phyloP scores from a whole-genome alignment of 768 basidiomycete species.

The Lactifluus echinatus region DNA sequence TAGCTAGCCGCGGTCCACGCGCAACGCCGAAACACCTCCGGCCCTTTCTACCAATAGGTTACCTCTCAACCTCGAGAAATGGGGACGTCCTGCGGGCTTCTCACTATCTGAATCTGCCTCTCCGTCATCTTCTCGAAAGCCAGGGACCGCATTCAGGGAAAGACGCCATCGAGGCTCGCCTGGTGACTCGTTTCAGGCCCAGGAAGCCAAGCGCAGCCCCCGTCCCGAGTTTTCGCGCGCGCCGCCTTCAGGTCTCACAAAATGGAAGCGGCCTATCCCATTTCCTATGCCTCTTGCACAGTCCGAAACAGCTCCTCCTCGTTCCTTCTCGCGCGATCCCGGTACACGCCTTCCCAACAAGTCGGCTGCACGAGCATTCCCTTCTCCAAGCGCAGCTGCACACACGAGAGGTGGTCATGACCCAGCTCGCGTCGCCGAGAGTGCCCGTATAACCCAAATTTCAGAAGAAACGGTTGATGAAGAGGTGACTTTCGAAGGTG shows the following conservation, averaged over 20 bases:
- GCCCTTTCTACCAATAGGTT: background rate
- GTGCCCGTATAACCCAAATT: background rate
- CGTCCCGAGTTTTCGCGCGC: background rate
- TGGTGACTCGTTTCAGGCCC: background rate
- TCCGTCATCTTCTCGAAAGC: background rate
- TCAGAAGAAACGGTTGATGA: background rate
- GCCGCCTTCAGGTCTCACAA: background rate
- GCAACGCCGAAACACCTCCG: background rate
- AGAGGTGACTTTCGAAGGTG: slow-evolving; percentile 1
- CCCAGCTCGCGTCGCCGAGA: background rate
- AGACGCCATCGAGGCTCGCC: background rate
- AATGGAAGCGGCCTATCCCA: slow-evolving; percentile 5
- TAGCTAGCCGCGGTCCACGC: slow-evolving; percentile 8
- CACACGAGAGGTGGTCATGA: background rate
- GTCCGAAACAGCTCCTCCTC: background rate
- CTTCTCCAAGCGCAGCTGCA: background rate
- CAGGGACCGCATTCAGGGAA: background rate
- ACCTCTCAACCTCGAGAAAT: slow-evolving; percentile 12
- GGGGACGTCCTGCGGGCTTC: slow-evolving; percentile 8
- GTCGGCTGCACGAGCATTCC: background rate
- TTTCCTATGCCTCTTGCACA: background rate
- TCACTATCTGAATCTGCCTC: background rate
- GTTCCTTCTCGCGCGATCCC: background rate
- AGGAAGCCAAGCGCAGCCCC: background rate
- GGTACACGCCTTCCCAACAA: background rate